A percentile compares a stretch with the other conserved stretches of the same genome.
Evolutionary conservation across 2,329 filamentous ascomycete species (phyloP).

Genomic region (Fusarium brevicatenulatum): DNA sequence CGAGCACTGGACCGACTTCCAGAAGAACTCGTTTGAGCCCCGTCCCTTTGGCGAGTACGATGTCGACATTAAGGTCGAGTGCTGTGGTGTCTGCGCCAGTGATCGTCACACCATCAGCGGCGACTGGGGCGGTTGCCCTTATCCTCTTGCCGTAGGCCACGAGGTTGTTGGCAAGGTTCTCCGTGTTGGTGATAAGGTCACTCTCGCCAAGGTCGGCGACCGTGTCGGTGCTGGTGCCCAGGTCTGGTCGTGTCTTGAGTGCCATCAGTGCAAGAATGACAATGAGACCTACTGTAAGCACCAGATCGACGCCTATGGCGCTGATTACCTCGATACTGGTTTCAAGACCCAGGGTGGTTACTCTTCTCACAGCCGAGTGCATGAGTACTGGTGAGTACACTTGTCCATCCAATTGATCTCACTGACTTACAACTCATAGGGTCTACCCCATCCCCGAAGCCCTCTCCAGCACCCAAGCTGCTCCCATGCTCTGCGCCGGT

Average conservation of each 20-base stretch:
- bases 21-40: constrained; percentile 80
- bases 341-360: constrained; percentile 69
- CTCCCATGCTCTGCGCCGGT: constrained; percentile 87
- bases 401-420: not conserved
- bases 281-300: constrained; percentile 55
- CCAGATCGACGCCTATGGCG: constrained; percentile 61
- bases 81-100: constrained; percentile 79
- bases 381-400: constrained; percentile 58
- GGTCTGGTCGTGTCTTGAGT: constrained; percentile 61
- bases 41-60: constrained; percentile 90
- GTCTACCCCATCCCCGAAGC: constrained; percentile 80
- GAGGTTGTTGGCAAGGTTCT: constrained; percentile 77
- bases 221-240: constrained; percentile 70
- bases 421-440: constrained; percentile 49
- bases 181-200: constrained; percentile 66
- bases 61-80: constrained; percentile 87
- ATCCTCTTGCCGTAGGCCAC: constrained; percentile 75
- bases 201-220: constrained; percentile 64
- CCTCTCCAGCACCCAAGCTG: constrained; percentile 70
- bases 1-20: constrained; percentile 67
- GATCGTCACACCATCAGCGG: constrained; percentile 77
- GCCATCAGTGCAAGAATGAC: constrained; percentile 53
- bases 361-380: constrained; percentile 49
- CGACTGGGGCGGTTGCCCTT: constrained; percentile 72
- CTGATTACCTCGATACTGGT: constrained; percentile 60